phyloP scores from a whole-genome alignment of 345 rosid genomes.

The Aurinia saxatilis region DNA sequence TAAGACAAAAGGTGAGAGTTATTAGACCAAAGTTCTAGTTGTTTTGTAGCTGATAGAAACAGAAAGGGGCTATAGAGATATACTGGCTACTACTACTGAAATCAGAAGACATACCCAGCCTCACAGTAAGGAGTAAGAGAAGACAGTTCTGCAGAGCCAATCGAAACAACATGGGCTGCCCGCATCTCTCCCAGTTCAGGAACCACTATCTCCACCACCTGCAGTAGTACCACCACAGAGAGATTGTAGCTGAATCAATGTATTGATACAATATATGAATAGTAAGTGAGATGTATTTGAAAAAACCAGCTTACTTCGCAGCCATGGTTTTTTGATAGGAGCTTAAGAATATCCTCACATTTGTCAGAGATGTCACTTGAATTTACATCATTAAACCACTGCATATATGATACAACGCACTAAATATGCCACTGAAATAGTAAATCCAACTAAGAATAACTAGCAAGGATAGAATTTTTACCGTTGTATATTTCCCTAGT shows the following conservation, averaged over 20 bases:
- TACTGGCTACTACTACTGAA: background rate
- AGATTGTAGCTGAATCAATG: background rate
- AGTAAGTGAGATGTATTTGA: background rate
- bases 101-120: conserved; percentile 54
- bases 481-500: conserved; percentile 71
- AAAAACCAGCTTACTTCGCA: conserved; percentile 51
- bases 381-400: conserved; percentile 90
- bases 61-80: background rate
- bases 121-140: conserved; percentile 47
- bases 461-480: conserved; percentile 24
- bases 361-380: conserved; percentile 64
- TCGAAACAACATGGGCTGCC: conserved; percentile 65
- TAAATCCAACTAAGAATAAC: conserved; percentile 10
- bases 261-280: background rate
- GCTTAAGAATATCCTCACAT: conserved; percentile 65
- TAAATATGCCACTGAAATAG: background rate
- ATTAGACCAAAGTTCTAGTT: background rate
- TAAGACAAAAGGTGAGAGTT: conserved; percentile 6
- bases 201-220: conserved; percentile 73
- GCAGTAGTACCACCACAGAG: conserved; percentile 6
- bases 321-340: conserved; percentile 54
- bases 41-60: background rate
- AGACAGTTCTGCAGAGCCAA: conserved; percentile 46
- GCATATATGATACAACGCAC: conserved; percentile 20
- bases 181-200: conserved; percentile 87